Conservation (phyloP, 441 rosid genomes). For the Bocquillonia castaneifolia region DNA sequence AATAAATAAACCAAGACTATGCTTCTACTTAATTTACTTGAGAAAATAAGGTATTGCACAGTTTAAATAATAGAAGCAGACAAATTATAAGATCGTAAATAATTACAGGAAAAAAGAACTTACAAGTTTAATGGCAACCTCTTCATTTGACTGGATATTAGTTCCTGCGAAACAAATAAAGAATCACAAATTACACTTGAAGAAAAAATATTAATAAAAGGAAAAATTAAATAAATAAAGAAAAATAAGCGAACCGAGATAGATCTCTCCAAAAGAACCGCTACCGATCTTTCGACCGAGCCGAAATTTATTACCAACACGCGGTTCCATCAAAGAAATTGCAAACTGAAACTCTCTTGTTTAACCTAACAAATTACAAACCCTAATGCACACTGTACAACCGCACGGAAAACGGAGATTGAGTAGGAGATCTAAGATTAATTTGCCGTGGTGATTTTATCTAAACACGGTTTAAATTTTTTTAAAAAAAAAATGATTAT, state of each 20-base stretch:
- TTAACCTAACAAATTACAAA: constrained; percentile 13
- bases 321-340: constrained; percentile 57
- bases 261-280: constrained; percentile 96
- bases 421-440: constrained; percentile 10
- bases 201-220: not conserved
- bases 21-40: no score
- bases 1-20: no score
- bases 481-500: not conserved
- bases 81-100: not conserved
- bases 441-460: no score
- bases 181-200: constrained; percentile 13
- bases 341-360: constrained; percentile 30
- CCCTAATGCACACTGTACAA: constrained; percentile 20
- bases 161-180: constrained; percentile 49
- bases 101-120: constrained; percentile 24
- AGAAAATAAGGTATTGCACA: no score
- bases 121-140: constrained; percentile 90
- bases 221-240: not conserved
- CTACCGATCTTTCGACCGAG: constrained; percentile 93
- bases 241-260: constrained; percentile 54
- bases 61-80: not conserved
- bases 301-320: constrained; percentile 82
- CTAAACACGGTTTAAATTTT: no score
- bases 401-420: not conserved
- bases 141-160: constrained; percentile 81